A percentile compares a stretch with the other conserved stretches of the same genome.
phyloP scores from a whole-genome alignment of 179 eudicot genomes.

The Actinidia arguta region DNA sequence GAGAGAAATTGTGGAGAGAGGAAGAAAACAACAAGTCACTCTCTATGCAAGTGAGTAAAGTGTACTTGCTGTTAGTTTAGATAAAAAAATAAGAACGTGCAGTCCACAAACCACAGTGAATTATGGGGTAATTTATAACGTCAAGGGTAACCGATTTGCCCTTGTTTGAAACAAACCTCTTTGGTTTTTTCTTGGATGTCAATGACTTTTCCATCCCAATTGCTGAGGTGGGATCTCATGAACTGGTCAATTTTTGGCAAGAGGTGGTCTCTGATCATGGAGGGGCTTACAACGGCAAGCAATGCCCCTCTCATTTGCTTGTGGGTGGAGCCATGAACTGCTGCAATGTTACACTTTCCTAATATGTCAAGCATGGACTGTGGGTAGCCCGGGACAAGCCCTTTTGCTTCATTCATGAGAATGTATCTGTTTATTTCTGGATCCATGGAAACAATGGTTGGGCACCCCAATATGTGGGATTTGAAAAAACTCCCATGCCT shows the following conservation, averaged over 20 bases:
- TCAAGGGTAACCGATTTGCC: too few species aligned
- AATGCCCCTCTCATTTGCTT: slow-evolving; percentile 97
- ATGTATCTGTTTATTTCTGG: slow-evolving; percentile 85
- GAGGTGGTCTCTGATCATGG: slow-evolving; percentile 74
- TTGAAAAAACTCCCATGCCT: slow-evolving; percentile 95
- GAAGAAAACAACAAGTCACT: too few species aligned
- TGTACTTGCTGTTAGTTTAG: too few species aligned
- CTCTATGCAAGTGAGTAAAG: too few species aligned
- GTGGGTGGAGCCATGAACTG: slow-evolving; percentile 93
- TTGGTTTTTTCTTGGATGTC: slow-evolving; percentile 94
- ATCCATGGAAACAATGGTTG: slow-evolving; percentile 97
- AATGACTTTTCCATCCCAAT: slow-evolving; percentile 71
- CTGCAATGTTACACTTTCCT: slow-evolving; percentile 94
- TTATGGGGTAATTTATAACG: too few species aligned
- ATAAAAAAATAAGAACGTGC: too few species aligned
- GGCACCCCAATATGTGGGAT: slow-evolving; percentile 95
- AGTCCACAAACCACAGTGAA: too few species aligned
- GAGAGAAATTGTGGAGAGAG: too few species aligned
- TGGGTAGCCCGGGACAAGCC: slow-evolving; percentile 95
- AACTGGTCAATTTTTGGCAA: slow-evolving; percentile 83
- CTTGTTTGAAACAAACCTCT: slow-evolving; percentile 50
- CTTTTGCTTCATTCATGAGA: slow-evolving; percentile 85
- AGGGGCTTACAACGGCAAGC: slow-evolving; percentile 74
- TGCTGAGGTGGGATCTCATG: slow-evolving; percentile 80
- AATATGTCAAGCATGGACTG: slow-evolving; percentile 93